Evolutionary conservation across 2,329 filamentous ascomycete species (phyloP), one percentile per base, ranked within the genome.

Genomic region (Beauveria scarabaeidicola): DNA sequence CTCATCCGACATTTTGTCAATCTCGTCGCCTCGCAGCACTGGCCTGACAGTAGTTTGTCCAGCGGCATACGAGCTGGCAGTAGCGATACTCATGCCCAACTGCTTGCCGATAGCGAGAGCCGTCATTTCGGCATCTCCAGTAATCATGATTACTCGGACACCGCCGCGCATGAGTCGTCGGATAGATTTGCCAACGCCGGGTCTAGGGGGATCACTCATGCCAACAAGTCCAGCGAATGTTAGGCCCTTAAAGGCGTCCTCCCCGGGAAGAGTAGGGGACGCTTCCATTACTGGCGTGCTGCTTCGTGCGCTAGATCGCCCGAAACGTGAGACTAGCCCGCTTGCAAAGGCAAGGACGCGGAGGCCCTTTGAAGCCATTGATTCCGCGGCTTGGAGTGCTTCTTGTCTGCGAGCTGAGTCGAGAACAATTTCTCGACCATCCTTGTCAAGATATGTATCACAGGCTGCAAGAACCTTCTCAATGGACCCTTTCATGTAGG

Each of bases 91-190:
- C 90, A 99, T 99, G 44, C 94, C 94, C n/a, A 99, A 81, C 69
- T 96, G 93, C 73, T 84, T 90, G 32, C 90, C 94, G 70, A 99
- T 97, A 0, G 94, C 94, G 50, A 97, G 80, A 2, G 94, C 94
- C 3, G 94, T 99, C 1, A 91, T 91, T 71, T 97, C 91, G 17
- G 94, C 91, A 72, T 99, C 94, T 61, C 94, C 94, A 10, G 94
- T 99, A 65, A 99, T 97, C 94, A 99, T 99, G 66, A 99, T 95
- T 52, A 99, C 90, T 72, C 91, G 94, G 63, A 99, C 94, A 43
- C 93, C 93, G 58, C 94, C 94, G 52, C 91, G 86, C 87, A 97
- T 93, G 59, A 99, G 78, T 63, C 89, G 87, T 65, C 90, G 83
- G 65, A 99, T 97, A 6, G 93, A 91, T 63, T 88, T 87, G 65